These are phyloP conservation scores for Apophysomyces ossiformis DNA, from an alignment of 371 early-diverging fungal genomes.

Conservation along the genomic window DNA sequence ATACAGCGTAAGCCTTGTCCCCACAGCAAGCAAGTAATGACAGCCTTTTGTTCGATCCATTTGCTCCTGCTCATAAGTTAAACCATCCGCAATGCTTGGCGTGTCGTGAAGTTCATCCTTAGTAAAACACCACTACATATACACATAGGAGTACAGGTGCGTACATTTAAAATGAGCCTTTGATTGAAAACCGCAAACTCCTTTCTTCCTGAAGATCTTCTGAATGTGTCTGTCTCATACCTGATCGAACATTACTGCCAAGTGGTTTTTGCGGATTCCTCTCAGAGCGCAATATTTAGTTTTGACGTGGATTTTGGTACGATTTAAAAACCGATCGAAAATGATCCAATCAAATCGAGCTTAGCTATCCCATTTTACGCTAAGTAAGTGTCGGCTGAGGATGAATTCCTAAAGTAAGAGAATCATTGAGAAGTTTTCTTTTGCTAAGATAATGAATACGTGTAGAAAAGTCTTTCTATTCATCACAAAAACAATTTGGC, in stretches of 20 bases:
- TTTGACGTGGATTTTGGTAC: neutral
- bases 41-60: constrained; percentile 68
- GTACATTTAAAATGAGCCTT: too few species aligned
- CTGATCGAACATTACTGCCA: constrained; percentile 14
- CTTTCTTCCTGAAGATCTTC: neutral
- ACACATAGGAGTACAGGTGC: too few species aligned
- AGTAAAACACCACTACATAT: constrained; percentile 66
- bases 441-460: neutral
- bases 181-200: too few species aligned
- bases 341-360: too few species aligned
- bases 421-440: too few species aligned
- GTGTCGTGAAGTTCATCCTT: constrained; percentile 71
- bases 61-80: constrained; percentile 57
- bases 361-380: too few species aligned
- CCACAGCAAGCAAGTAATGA: constrained; percentile 67
- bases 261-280: neutral
- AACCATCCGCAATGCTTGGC: constrained; percentile 60
- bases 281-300: neutral
- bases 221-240: neutral
- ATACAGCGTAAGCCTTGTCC: constrained; percentile 65
- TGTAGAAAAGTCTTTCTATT: neutral
- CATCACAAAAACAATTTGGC: neutral
- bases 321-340: neutral
- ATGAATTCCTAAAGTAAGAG: too few species aligned
- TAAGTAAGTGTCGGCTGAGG: too few species aligned